Percentiles rank a stretch among this genome's conserved stretches.
phyloP scores from a whole-genome alignment of 495 filamentous ascomycete species.

The Aspergillus baeticus region DNA sequence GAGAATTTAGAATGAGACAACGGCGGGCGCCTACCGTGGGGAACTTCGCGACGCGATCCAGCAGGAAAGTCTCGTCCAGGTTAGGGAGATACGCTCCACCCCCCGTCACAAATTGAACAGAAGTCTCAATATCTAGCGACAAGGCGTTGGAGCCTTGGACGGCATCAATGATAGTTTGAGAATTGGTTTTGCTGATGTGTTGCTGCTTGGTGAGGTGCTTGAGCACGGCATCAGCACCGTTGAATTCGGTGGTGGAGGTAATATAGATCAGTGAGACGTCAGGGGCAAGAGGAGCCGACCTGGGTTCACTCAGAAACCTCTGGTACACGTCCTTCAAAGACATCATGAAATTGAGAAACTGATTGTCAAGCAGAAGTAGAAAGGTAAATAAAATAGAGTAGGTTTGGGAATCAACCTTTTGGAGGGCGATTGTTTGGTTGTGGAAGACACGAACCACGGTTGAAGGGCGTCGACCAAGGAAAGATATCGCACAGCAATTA shows the following conservation, averaged over 20 bases:
- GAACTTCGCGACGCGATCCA: slow-evolving; percentile 77
- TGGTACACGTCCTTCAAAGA: slow-evolving; percentile 70
- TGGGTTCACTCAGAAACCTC: slow-evolving; percentile 73
- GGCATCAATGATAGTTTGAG: slow-evolving; percentile 67
- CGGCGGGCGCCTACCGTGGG: slow-evolving; percentile 61
- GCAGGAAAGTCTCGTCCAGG: slow-evolving; percentile 91
- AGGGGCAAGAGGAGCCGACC: slow-evolving; percentile 59
- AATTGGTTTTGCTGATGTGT: slow-evolving; percentile 70
- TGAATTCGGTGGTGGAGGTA: slow-evolving; percentile 76
- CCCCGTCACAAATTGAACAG: slow-evolving; percentile 73
- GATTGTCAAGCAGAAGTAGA: slow-evolving; percentile 18
- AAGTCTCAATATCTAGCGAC: slow-evolving; percentile 76
- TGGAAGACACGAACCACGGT: slow-evolving; percentile 18
- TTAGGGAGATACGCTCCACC: slow-evolving; percentile 87
- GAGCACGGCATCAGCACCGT: slow-evolving; percentile 66
- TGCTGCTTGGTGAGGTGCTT: slow-evolving; percentile 70
- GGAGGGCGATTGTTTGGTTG: slow-evolving; percentile 8
- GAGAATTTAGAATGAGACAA: neutral
- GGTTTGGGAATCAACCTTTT: neutral
- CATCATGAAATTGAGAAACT: slow-evolving; percentile 32
- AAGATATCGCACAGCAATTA: neutral
- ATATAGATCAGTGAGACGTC: slow-evolving; percentile 87
- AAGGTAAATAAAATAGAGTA: slow-evolving; percentile 11
- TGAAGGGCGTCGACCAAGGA: neutral
- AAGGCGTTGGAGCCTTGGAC: slow-evolving; percentile 70